Conservation (phyloP, 1,139 yeast genomes). For the Magnusiomyces ingens region DNA sequence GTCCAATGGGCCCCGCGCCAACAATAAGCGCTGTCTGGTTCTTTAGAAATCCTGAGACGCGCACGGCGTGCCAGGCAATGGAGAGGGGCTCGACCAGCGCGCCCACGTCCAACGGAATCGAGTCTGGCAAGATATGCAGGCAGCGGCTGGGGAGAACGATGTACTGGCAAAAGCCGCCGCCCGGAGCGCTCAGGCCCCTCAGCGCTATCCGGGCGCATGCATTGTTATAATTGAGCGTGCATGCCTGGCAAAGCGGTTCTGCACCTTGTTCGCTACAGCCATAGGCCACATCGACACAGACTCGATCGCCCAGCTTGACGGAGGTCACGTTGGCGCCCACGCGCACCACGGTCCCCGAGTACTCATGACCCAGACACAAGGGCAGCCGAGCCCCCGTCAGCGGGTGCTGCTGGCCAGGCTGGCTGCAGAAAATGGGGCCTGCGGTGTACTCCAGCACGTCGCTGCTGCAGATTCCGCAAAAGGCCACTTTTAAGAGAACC, state of each 20-base stretch:
- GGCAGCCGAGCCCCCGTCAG: slow-evolving; percentile 32
- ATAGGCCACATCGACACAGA: slow-evolving; percentile 47
- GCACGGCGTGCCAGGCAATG: slow-evolving; percentile 55
- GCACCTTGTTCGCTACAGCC: slow-evolving; percentile 38
- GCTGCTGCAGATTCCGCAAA: slow-evolving; percentile 48
- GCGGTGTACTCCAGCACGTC: slow-evolving; percentile 43
- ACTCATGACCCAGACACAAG: slow-evolving; percentile 52
- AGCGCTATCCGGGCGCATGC: slow-evolving; percentile 17
- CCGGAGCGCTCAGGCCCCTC: slow-evolving; percentile 43
- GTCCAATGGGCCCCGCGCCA: slow-evolving; percentile 60
- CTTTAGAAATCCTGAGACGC: slow-evolving; percentile 37
- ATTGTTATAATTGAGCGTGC: not conserved
- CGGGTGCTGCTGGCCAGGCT: slow-evolving; percentile 17
- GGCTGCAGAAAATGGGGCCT: slow-evolving; percentile 41
- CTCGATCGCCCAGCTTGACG: slow-evolving; percentile 30
- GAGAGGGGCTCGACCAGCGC: slow-evolving; percentile 52
- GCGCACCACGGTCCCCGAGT: slow-evolving; percentile 35
- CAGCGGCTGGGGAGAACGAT: slow-evolving; percentile 40
- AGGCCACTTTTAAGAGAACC: slow-evolving; percentile 40
- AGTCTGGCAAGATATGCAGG: slow-evolving; percentile 35
- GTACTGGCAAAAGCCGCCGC: slow-evolving; percentile 47
- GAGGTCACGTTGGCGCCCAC: slow-evolving; percentile 27
- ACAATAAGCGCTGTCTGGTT: slow-evolving; percentile 45
- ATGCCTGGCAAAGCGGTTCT: slow-evolving; percentile 29
- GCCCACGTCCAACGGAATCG: slow-evolving; percentile 46